Evolutionary conservation across 2,329 filamentous ascomycete genomes (phyloP), one percentile per base, ranked within the genome.

Genomic region (Lachnellula subtilissima): DNA sequence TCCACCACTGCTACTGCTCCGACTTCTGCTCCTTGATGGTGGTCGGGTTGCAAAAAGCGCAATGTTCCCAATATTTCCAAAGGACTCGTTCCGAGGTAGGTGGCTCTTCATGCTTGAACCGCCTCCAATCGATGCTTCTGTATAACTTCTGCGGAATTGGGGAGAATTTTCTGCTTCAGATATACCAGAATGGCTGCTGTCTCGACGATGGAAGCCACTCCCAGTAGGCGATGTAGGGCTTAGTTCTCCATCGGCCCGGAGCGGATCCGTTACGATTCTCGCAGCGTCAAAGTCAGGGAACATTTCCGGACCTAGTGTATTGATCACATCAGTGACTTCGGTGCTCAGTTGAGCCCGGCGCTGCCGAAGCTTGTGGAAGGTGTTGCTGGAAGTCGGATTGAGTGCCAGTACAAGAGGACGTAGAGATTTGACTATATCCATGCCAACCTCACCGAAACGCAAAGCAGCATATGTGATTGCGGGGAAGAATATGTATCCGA

Each of bases 361-460:
- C 62, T 82, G 75, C 56, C 91, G 85, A 50, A 99, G 81, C 65
- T 87, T 87, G 60, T 89, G 83, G 49, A 99, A 83, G 56, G 88
- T 90, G 74, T 92, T 96, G 70, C 85, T 87, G 1, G 89, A 93
- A 4, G 85, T 85, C 1, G 94, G 94, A 65, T 88, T 88, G 67
- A 97, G 80, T 62, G 89, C 94, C 36, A 97, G 79, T 47, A 96
- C 78, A 9, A 99, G 82, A 5, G 94, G 94, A 9, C 91, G 84
- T 15, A 99, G 81, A 0, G 93, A 97, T 74, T 97, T 99, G 75
- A 94, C 78, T 54, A 99, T 97, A 69, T 99, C 94, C 91, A 99
- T 97, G 52, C 93, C 94, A n/a, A 96, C 87, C 74, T 99, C 94
- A 48, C 94, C 94, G 63, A 97, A 96, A 11, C 94, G 87, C 52